Evolutionary conservation across 805 yeast species (phyloP).

Genomic region (Kazachstania africana): DNA sequence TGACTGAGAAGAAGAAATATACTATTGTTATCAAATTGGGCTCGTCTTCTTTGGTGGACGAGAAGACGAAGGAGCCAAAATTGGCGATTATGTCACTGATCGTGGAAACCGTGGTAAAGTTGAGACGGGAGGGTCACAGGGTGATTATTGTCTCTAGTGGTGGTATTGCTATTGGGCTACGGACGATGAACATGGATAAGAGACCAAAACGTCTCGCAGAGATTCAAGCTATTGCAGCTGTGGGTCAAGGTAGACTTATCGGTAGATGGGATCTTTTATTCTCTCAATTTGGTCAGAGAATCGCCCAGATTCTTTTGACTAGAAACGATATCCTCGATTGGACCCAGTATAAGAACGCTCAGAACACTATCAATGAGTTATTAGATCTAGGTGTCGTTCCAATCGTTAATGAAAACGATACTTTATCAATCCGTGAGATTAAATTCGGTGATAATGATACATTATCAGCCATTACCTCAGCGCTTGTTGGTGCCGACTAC

Average conservation of each 20-base stretch:
- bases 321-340: conserved; percentile 88
- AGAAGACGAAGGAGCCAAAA: conserved; percentile 75
- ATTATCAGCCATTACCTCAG: conserved; percentile 88
- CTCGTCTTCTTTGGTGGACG: conserved; percentile 91
- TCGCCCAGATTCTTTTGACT: conserved; percentile 86
- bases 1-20: conserved; percentile 15
- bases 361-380: conserved; percentile 71
- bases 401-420: conserved; percentile 93
- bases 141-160: conserved; percentile 91
- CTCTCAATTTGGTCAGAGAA: conserved; percentile 71
- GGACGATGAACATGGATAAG: conserved; percentile 48
- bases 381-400: conserved; percentile 87
- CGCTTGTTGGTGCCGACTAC: conserved; percentile 87
- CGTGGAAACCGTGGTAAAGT: conserved; percentile 82
- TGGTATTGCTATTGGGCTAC: conserved; percentile 91
- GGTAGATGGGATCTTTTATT: conserved; percentile 88
- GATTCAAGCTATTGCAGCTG: conserved; percentile 89
- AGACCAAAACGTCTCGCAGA: conserved; percentile 72
- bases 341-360: conserved; percentile 86
- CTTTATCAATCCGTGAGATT: conserved; percentile 85
- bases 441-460: conserved; percentile 98
- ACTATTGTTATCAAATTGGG: conserved; percentile 55
- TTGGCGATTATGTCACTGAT: conserved; percentile 83
- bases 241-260: conserved; percentile 88
- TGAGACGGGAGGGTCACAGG: conserved; percentile 71